phyloP scores from a whole-genome alignment of 441 rosid genomes.

The Pelargonium cotyledonis region DNA sequence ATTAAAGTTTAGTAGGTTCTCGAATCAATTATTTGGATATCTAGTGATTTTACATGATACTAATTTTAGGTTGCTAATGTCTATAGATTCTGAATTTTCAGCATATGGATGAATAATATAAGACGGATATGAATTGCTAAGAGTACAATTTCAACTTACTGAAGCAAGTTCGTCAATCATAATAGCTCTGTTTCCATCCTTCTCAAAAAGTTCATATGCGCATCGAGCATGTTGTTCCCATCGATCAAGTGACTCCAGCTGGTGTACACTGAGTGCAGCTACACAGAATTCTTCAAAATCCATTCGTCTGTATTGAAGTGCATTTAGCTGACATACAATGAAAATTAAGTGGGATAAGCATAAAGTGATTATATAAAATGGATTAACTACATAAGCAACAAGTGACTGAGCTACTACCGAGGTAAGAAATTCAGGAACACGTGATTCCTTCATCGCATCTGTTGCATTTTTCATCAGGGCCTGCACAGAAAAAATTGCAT shows the following conservation, averaged over 20 bases:
- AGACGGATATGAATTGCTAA: too few species aligned
- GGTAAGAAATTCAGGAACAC: conserved; percentile 59
- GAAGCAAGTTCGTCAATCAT: conserved; percentile 91
- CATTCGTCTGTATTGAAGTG: conserved; percentile 84
- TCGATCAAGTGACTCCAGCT: conserved; percentile 68
- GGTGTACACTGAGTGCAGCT: conserved; percentile 83
- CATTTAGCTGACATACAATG: conserved; percentile 49
- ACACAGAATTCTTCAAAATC: conserved; percentile 94
- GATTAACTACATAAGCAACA: conserved; percentile 16
- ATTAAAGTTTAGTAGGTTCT: too few species aligned
- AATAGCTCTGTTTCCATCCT: conserved; percentile 78
- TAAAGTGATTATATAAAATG: conserved; percentile 9
- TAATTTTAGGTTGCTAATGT: too few species aligned
- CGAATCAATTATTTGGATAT: too few species aligned
- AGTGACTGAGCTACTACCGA: conserved; percentile 59
- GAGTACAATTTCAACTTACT: conserved; percentile 39
- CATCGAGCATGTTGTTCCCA: conserved; percentile 77
- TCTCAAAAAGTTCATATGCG: conserved; percentile 80
- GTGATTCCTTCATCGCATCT: conserved; percentile 87
- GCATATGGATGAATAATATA: too few species aligned
- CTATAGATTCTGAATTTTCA: too few species aligned
- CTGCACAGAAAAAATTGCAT: conserved; percentile 37
- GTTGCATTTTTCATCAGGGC: conserved; percentile 73
- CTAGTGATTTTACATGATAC: too few species aligned
- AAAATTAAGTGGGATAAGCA: conserved; percentile 13